These are phyloP conservation scores for Leccinellum rugosiceps DNA, from an alignment of 768 basidiomycete genomes.

Conservation along the genomic window DNA sequence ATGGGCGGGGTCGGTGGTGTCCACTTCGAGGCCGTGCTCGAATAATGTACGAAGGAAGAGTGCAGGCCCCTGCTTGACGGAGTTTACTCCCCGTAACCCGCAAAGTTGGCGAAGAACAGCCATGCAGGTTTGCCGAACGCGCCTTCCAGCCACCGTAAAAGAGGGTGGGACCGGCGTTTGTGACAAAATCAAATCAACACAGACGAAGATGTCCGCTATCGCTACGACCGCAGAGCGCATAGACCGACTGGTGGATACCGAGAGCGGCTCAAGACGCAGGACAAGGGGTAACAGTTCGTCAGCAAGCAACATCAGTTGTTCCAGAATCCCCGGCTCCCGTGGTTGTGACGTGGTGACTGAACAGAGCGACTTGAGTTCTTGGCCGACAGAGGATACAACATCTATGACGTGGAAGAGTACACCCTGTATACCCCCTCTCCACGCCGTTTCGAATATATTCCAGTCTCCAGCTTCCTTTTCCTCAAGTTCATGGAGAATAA, in stretches of 20 bases:
- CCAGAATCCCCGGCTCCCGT: conserved; percentile 40
- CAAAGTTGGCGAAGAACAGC: conserved; percentile 43
- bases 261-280: conserved; percentile 41
- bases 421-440: conserved; percentile 59
- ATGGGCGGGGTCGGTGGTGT: conserved; percentile 52
- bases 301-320: conserved; percentile 53
- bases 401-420: conserved; percentile 56
- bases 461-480: conserved; percentile 53
- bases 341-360: conserved; percentile 36
- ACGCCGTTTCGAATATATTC: conserved; percentile 52
- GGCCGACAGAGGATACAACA: conserved; percentile 44
- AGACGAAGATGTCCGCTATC: conserved; percentile 54
- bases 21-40: conserved; percentile 39
- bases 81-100: conserved; percentile 28
- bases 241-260: conserved; percentile 50
- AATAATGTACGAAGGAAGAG: conserved; percentile 56
- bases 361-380: conserved; percentile 56
- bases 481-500: conserved; percentile 51
- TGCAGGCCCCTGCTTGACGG: conserved; percentile 40
- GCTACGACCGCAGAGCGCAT: conserved; percentile 43
- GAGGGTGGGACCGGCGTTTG: conserved; percentile 34
- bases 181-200: conserved; percentile 44
- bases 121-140: conserved; percentile 49
- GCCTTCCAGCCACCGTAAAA: conserved; percentile 29
- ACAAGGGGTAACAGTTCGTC: conserved; percentile 55